Evolutionary conservation across 1,139 yeast genomes (phyloP), one percentile per base, ranked within the genome.

Genomic region (Nakaseomyces uthaithaninus): DNA sequence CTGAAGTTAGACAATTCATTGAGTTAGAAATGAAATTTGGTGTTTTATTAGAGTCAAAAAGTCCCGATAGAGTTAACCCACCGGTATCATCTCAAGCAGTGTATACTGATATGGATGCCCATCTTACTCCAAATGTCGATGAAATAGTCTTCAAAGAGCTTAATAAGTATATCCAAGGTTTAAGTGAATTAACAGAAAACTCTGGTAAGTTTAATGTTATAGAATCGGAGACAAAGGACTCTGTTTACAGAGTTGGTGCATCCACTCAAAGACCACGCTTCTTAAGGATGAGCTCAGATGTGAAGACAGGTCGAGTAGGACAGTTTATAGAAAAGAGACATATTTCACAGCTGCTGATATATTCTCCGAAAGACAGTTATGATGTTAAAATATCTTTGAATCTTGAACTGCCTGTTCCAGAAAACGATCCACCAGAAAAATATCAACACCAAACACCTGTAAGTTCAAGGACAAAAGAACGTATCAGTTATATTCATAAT

Each of bases 11-110:
- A 30, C 71, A 74, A 43, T 69, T 68, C 53, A 71, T 86, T 16
- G 96, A 87, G 63, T 66, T 87, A 49, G 96, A 87, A 63, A 68
- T 85, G 61, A 86, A 86, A 59, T 72, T 85, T 49, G 96, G 96
- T 7, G 68, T 77, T 11, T 75, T 87, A 25, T 74, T 78, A 64
- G 86, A 80, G 50, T 80, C 79, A 52, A 66, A 68, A 17, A 42
- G 55, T 3, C 59, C 59, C 3, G 72, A 76, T 31, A 69, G 96
- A 44, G 67, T 85, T 33, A 71, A 71, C 42, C 66, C 87, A 30
- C 89, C 87, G 4, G 79, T 84, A 3, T 74, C 81, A 11, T 79
- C 94, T 3, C 95, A 87, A 60, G 72, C 87, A 39, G 70, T 87
- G 5, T 68, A 64, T 49, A 72, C 69, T 39, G 73, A 74, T 25